phyloP scores from a whole-genome alignment of 257 asterid species.

The Nyctanthes arbortristis region DNA sequence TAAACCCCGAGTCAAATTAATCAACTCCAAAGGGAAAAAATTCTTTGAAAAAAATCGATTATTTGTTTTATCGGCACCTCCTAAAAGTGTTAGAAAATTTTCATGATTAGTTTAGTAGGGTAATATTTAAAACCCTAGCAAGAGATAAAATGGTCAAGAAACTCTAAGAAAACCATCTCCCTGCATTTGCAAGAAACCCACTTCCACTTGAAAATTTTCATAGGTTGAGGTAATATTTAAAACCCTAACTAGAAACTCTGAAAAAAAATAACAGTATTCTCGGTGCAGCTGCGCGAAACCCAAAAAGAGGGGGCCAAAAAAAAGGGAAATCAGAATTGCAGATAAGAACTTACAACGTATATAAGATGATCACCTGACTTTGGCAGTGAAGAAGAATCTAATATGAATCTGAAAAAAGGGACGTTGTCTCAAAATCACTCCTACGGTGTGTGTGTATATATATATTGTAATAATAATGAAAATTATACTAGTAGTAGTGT shows the following conservation, averaged over 20 bases:
- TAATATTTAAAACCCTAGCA: constrained; percentile 9
- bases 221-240: neutral
- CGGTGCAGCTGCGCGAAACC: no score
- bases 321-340: neutral
- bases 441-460: neutral
- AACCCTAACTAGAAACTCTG: neutral
- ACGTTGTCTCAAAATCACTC: no score
- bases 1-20: constrained; percentile 32
- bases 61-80: no score
- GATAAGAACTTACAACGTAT: constrained; percentile 1
- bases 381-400: neutral
- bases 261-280: no score
- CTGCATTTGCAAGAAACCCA: neutral
- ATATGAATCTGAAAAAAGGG: no score
- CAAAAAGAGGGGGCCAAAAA: neutral
- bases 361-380: neutral
- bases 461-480: neutral
- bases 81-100: no score
- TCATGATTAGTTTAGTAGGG: no score
- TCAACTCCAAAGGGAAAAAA: constrained; percentile 37
- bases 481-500: no score
- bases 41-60: no score
- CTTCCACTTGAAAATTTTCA: neutral
- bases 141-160: neutral
- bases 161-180: neutral